Evolutionary conservation across 2,329 filamentous ascomycete genomes (phyloP).

Genomic region (Paecilomyces sp.): DNA sequence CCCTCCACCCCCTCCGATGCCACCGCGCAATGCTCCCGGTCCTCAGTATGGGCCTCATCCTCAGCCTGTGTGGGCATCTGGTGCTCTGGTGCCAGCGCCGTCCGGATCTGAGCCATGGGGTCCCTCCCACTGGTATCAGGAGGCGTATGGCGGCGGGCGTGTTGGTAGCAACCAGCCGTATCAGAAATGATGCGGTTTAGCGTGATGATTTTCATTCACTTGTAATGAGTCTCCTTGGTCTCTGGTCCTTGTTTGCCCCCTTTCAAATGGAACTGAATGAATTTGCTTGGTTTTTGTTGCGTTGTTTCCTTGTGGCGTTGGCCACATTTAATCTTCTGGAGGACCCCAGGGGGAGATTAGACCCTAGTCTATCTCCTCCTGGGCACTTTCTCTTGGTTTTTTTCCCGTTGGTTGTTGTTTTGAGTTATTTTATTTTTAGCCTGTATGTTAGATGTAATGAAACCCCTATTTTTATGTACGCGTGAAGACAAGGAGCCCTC

Average conservation of each 20-base stretch:
- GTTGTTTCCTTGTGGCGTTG: background rate
- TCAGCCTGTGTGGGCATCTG: background rate
- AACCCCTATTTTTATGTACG: background rate
- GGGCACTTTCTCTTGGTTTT: background rate
- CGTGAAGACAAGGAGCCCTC: background rate
- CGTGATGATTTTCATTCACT: background rate
- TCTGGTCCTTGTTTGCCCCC: background rate
- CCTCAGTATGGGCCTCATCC: background rate
- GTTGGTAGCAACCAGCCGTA: background rate
- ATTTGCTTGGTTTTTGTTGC: background rate
- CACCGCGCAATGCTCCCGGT: background rate
- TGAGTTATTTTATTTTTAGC: background rate
- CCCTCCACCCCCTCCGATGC: background rate
- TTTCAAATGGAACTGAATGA: background rate
- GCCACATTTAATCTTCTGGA: background rate
- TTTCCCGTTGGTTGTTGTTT: background rate
- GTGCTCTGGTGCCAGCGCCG: background rate
- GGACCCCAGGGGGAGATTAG: background rate
- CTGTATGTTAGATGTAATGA: background rate
- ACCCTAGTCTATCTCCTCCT: background rate
- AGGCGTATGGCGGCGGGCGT: background rate
- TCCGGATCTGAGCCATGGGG: background rate
- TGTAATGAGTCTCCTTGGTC: background rate
- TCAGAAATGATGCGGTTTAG: background rate
- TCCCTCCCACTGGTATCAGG: background rate